Conservation (phyloP, 495 filamentous ascomycete genomes). For the Xylaria acuta region DNA sequence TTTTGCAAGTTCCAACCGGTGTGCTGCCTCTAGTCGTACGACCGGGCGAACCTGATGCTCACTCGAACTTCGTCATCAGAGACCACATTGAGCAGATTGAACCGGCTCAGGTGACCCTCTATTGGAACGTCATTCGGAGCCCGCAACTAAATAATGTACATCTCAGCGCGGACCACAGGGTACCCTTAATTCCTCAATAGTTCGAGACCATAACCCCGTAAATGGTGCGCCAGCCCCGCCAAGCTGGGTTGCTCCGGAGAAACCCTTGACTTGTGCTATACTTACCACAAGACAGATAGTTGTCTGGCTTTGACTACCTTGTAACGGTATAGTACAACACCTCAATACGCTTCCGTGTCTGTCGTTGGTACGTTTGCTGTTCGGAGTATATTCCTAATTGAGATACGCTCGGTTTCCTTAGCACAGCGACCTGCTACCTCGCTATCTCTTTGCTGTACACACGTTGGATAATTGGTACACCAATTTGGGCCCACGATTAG, state of each 20-base stretch:
- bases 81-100: background rate
- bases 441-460: background rate
- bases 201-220: background rate
- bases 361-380: background rate
- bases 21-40: background rate
- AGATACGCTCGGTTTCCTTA: background rate
- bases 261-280: background rate
- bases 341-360: background rate
- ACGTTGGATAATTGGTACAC: background rate
- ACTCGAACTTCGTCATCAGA: background rate
- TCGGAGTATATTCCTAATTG: background rate
- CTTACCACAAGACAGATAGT: background rate
- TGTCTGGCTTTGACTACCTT: background rate
- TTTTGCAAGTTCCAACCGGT: background rate
- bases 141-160: background rate
- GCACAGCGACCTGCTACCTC: background rate
- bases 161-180: background rate
- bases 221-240: background rate
- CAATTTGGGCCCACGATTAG: background rate
- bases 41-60: background rate
- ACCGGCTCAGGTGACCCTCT: background rate
- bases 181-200: background rate
- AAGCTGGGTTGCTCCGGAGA: slow-evolving; percentile 3
- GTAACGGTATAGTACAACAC: background rate
- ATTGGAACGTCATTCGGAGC: background rate